Evolutionary conservation across 192 early-diverging fungal species (phyloP).

Genomic region (Podila minutissima): DNA sequence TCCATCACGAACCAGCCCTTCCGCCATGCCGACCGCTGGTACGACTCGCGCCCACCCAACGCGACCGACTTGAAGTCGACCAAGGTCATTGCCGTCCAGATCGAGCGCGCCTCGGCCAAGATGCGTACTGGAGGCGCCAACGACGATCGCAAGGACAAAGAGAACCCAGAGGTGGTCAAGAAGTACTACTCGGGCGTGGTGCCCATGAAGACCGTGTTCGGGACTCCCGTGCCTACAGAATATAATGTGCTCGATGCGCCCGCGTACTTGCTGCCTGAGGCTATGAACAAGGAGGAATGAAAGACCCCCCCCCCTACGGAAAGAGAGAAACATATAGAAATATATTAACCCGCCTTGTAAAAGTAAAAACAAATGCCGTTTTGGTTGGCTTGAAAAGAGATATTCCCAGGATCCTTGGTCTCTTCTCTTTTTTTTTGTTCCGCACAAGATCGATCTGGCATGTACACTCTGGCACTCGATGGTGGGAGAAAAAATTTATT

Average conservation of each 20-base stretch:
- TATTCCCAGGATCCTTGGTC: no score
- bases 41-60: slow-evolving; percentile 45
- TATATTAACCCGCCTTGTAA: no score
- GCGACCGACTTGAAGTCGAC: slow-evolving; percentile 36
- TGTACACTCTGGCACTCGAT: no score
- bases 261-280: slow-evolving; percentile 29
- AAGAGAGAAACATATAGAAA: no score
- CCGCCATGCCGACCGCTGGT: slow-evolving; percentile 59
- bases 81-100: slow-evolving; percentile 45
- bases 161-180: slow-evolving; percentile 29
- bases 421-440: no score
- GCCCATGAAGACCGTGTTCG: slow-evolving; percentile 30
- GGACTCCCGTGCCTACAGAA: slow-evolving; percentile 15
- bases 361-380: no score
- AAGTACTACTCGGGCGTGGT: slow-evolving; percentile 33
- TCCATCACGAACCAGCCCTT: no score
- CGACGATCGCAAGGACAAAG: slow-evolving; percentile 28
- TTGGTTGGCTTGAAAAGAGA: no score
- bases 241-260: slow-evolving; percentile 20
- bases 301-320: no score
- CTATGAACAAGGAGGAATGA: slow-evolving; percentile 27
- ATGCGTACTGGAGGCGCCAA: slow-evolving; percentile 13
- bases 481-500: no score
- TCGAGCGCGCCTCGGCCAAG: slow-evolving; percentile 35
- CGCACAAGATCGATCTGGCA: no score